phyloP scores from a whole-genome alignment of 306 rosid species.

The Pachyrhizus erosus region DNA sequence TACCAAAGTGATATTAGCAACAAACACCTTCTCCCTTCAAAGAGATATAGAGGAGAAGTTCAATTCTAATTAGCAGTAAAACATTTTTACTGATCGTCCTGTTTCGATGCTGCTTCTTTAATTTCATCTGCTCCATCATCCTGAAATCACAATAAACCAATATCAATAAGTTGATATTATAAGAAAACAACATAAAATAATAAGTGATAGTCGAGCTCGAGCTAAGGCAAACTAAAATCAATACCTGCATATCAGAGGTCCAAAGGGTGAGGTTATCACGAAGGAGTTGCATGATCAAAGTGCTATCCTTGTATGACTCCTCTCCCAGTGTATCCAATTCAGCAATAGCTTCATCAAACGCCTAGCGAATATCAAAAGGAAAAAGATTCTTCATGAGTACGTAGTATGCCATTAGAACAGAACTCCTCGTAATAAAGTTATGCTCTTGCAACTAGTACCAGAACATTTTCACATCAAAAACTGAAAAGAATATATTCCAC shows the following conservation, averaged over 20 bases:
- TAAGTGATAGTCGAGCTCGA: neutral
- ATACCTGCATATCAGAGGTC: conserved; percentile 99
- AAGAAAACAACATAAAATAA: neutral
- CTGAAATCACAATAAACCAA: conserved; percentile 48
- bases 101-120: conserved; percentile 86
- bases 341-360: conserved; percentile 98
- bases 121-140: conserved; percentile 98
- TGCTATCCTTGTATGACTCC: conserved; percentile 99
- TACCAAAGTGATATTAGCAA: conserved; percentile 56
- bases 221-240: neutral
- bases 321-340: conserved; percentile 98
- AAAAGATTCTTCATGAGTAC: neutral
- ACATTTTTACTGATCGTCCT: conserved; percentile 63
- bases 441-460: conserved; percentile 15
- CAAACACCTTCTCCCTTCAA: conserved; percentile 73
- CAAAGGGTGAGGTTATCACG: conserved; percentile 99
- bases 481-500: neutral
- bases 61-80: conserved; percentile 56
- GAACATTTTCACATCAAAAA: neutral
- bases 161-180: neutral
- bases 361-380: conserved; percentile 52
- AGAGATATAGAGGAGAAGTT: conserved; percentile 83
- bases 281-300: conserved; percentile 99
- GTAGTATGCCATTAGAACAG: neutral
- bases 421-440: neutral